Conservation (phyloP, 805 yeast genomes). For the Hanseniaspora opuntiae region DNA sequence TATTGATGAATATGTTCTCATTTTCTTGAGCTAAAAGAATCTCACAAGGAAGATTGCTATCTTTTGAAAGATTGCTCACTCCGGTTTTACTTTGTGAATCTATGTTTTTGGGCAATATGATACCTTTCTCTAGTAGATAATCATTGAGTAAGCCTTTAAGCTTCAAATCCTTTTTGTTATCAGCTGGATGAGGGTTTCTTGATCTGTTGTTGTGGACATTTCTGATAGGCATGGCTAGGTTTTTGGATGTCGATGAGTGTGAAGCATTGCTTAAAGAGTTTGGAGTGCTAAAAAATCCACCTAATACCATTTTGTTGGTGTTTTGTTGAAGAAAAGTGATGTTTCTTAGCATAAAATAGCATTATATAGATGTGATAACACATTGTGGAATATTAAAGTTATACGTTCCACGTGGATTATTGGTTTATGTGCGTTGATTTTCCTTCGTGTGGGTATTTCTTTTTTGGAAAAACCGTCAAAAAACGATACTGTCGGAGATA, state of each 20-base stretch:
- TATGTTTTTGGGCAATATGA: constrained; percentile 2
- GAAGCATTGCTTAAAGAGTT: background rate
- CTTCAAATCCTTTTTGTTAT: background rate
- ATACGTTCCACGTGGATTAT: too few relatives aligned
- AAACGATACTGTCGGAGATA: too few relatives aligned
- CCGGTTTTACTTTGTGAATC: background rate
- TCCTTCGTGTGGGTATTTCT: too few relatives aligned
- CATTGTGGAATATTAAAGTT: too few relatives aligned
- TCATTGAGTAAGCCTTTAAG: background rate
- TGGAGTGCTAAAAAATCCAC: background rate
- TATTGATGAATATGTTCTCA: constrained; percentile 4
- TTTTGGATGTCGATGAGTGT: background rate
- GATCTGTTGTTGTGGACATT: background rate
- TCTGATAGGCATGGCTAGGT: background rate
- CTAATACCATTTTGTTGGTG: background rate
- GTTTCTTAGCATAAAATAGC: background rate
- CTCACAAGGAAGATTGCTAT: background rate
- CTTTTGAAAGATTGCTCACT: background rate
- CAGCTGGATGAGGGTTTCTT: background rate
- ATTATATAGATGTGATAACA: too few relatives aligned
- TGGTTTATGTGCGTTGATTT: too few relatives aligned
- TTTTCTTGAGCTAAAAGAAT: constrained; percentile 6
- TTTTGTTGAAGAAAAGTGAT: too few relatives aligned
- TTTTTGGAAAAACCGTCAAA: too few relatives aligned
- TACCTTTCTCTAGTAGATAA: constrained; percentile 2